phyloP scores from a whole-genome alignment of 2,329 filamentous ascomycete genomes.

The Venturiaceae sp. region DNA sequence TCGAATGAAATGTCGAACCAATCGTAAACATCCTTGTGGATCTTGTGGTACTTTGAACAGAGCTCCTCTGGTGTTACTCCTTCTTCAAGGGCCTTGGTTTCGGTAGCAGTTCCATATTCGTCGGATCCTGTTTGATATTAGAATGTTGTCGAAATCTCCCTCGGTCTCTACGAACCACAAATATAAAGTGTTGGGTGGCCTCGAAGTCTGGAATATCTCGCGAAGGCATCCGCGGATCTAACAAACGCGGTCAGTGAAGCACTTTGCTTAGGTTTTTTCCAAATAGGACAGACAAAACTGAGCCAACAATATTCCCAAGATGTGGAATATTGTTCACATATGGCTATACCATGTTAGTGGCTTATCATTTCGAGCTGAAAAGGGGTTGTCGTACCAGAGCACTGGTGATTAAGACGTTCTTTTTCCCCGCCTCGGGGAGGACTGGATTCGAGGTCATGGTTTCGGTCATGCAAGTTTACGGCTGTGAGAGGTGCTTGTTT shows the following conservation, averaged over 20 bases:
- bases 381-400: too few relatives aligned
- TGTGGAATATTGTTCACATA: constrained; percentile 66
- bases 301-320: constrained; percentile 80
- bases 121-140: constrained; percentile 39
- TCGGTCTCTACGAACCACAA: constrained; percentile 50
- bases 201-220: constrained; percentile 68
- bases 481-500: too few relatives aligned
- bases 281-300: constrained; percentile 74
- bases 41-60: constrained; percentile 84
- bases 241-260: too few relatives aligned
- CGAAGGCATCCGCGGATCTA: constrained; percentile 80
- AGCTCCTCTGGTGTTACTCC: constrained; percentile 72
- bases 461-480: neutral
- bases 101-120: constrained; percentile 92
- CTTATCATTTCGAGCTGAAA: too few relatives aligned
- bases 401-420: constrained; percentile 83
- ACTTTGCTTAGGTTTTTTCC: too few relatives aligned
- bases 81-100: constrained; percentile 90
- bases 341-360: too few relatives aligned
- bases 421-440: constrained; percentile 47
- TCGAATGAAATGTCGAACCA: constrained; percentile 97
- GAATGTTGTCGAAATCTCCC: neutral
- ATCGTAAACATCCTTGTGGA: constrained; percentile 85
- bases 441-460: constrained; percentile 17
- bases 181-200: constrained; percentile 74